Percentiles rank a stretch among this genome's conserved stretches.
Conservation (phyloP, 176 grass and related monocot species). For the Aechmea fasciata region DNA sequence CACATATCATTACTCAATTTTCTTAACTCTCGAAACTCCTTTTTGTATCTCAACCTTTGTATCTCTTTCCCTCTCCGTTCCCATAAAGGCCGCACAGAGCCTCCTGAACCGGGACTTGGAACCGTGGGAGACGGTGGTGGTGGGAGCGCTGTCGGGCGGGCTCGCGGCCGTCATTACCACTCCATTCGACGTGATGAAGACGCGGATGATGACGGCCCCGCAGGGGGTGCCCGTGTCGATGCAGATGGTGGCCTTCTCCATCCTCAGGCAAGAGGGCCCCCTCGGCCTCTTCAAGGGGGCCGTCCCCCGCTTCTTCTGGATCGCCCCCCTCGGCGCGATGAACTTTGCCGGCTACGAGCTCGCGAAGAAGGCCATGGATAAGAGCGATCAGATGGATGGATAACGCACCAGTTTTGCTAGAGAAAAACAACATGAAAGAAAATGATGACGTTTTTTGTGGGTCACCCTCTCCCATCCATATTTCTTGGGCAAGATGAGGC, state of each 20-base stretch:
- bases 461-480: too few species aligned
- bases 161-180: constrained; percentile 82
- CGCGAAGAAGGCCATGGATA: constrained; percentile 80
- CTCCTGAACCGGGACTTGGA: constrained; percentile 63
- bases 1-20: neutral
- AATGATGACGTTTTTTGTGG: too few species aligned
- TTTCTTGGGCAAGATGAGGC: too few species aligned
- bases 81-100: constrained; percentile 54
- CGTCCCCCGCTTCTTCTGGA: constrained; percentile 86
- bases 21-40: neutral
- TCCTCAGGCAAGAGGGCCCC: constrained; percentile 75
- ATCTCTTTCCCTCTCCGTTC: neutral
- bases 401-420: too few species aligned
- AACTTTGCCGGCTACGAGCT: constrained; percentile 97
- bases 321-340: constrained; percentile 90
- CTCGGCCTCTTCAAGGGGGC: constrained; percentile 85
- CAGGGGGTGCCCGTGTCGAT: constrained; percentile 73
- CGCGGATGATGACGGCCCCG: constrained; percentile 86
- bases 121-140: constrained; percentile 75
- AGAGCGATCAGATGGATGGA: constrained; percentile 17
- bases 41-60: neutral
- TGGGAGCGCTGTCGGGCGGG: constrained; percentile 82
- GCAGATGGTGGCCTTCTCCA: constrained; percentile 83
- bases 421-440: too few species aligned
- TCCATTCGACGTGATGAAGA: constrained; percentile 97